Conservation (phyloP, 306 rosid genomes). For the Prunus padus region DNA sequence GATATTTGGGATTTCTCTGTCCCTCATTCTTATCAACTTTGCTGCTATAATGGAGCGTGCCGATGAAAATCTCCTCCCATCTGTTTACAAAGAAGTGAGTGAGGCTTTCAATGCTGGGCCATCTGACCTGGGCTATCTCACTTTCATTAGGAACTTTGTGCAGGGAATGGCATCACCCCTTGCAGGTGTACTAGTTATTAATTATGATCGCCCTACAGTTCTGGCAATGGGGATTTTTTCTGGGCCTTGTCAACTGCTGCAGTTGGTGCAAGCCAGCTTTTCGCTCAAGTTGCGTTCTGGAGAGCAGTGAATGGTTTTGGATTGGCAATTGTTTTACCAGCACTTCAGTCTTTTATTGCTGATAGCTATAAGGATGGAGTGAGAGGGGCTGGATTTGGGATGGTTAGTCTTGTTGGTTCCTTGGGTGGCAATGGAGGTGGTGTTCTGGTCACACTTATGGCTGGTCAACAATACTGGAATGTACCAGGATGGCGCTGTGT, state of each 20-base stretch:
- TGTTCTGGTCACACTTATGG: conserved; percentile 91
- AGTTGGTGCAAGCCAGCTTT: conserved; percentile 60
- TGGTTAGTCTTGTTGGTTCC: conserved; percentile 64
- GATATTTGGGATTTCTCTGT: conserved; percentile 66
- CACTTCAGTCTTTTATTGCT: conserved; percentile 94
- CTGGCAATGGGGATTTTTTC: conserved; percentile 84
- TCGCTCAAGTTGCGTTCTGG: too few relatives aligned
- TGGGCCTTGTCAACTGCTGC: conserved; percentile 99
- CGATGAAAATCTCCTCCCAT: conserved; percentile 90
- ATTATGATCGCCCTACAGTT: conserved; percentile 72
- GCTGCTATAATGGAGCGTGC: conserved; percentile 97
- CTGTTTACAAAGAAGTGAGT: conserved; percentile 97
- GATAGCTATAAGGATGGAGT: conserved; percentile 79
- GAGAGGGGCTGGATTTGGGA: conserved; percentile 87
- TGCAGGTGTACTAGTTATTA: conserved; percentile 82
- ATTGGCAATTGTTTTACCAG: conserved; percentile 93
- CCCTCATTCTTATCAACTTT: conserved; percentile 78
- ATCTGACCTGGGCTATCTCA: conserved; percentile 90
- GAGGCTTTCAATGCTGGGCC: conserved; percentile 93
- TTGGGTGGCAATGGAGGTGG: conserved; percentile 97
- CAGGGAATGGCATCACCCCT: conserved; percentile 89
- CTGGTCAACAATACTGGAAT: conserved; percentile 72
- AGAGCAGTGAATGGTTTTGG: conserved; percentile 92
- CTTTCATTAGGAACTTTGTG: conserved; percentile 80
- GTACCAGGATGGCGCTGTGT: conserved; percentile 88